phyloP scores from a whole-genome alignment of 1,139 yeast genomes.

The Cylindricascospora bacillispora region DNA sequence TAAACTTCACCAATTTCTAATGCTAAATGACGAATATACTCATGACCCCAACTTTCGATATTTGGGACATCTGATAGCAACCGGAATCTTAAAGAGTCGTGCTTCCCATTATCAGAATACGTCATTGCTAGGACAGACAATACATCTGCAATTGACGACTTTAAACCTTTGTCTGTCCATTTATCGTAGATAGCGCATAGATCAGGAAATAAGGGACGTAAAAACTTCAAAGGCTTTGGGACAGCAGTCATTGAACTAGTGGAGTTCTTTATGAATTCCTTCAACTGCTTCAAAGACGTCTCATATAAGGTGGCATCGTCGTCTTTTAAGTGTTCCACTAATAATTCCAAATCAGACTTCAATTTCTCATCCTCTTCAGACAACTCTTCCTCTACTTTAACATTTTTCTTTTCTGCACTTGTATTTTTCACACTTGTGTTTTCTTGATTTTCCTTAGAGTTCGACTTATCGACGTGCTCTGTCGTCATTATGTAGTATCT shows the following conservation, averaged over 20 bases:
- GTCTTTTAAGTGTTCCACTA: conserved; percentile 65
- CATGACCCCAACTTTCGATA: conserved; percentile 93
- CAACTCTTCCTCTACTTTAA: conserved; percentile 53
- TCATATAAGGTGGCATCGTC: conserved; percentile 39
- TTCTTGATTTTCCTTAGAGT: no score
- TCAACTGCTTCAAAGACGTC: conserved; percentile 53
- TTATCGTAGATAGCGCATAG: conserved; percentile 52
- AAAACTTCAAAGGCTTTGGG: conserved; percentile 92
- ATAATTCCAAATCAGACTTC: conserved; percentile 73
- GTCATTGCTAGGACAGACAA: conserved; percentile 94
- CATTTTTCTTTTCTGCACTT: conserved; percentile 5
- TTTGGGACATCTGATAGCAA: conserved; percentile 50
- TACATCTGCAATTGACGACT: conserved; percentile 59
- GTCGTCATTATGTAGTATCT: no score
- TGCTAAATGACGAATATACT: conserved; percentile 90
- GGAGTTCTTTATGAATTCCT: conserved; percentile 73
- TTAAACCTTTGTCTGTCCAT: conserved; percentile 41
- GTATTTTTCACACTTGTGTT: neutral
- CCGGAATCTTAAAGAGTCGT: conserved; percentile 74
- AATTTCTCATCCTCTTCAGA: conserved; percentile 89
- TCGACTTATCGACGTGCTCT: no score
- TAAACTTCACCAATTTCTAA: conserved; percentile 86
- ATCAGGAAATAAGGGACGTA: conserved; percentile 72
- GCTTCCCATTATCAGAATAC: conserved; percentile 70
- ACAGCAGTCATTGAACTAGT: conserved; percentile 99